Conservation (phyloP, 2,329 filamentous ascomycete genomes). For the Talaromyces funiculosus region DNA sequence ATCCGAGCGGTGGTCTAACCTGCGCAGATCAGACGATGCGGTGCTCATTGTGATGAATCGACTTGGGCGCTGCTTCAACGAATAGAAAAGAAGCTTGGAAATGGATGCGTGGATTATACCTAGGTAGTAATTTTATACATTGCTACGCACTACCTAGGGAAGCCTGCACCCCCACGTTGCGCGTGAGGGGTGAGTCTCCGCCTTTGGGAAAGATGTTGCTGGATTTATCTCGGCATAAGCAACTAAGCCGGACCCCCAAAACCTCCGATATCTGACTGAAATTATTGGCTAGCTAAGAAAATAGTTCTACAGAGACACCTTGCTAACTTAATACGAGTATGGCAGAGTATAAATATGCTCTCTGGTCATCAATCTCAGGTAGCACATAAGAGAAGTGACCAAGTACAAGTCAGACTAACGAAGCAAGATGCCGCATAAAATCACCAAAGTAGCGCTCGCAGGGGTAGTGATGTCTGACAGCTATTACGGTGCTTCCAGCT, state of each 20-base stretch:
- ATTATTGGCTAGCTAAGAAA: background rate
- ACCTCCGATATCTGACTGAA: background rate
- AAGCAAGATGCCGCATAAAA: background rate
- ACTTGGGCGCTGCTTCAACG: background rate
- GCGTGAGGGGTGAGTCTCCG: too few species aligned
- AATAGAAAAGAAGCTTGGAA: too few species aligned
- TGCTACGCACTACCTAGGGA: too few species aligned
- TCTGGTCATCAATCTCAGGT: background rate
- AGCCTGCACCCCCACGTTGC: too few species aligned
- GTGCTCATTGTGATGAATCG: background rate
- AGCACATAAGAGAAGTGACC: background rate
- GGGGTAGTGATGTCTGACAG: background rate
- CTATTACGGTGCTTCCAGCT: background rate
- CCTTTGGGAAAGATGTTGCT: background rate
- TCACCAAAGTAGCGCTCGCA: slow-evolving; percentile 10
- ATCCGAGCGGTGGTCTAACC: background rate
- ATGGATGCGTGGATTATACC: too few species aligned
- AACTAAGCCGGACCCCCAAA: background rate
- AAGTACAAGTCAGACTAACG: background rate
- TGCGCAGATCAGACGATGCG: background rate
- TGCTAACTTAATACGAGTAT: background rate
- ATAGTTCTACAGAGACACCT: background rate
- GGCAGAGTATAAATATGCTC: background rate
- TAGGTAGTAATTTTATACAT: too few species aligned
- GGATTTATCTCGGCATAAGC: background rate